Percentiles rank a stretch among this genome's conserved stretches.
phyloP scores from a whole-genome alignment of 371 early-diverging fungal species.

The Mortierella sp. region DNA sequence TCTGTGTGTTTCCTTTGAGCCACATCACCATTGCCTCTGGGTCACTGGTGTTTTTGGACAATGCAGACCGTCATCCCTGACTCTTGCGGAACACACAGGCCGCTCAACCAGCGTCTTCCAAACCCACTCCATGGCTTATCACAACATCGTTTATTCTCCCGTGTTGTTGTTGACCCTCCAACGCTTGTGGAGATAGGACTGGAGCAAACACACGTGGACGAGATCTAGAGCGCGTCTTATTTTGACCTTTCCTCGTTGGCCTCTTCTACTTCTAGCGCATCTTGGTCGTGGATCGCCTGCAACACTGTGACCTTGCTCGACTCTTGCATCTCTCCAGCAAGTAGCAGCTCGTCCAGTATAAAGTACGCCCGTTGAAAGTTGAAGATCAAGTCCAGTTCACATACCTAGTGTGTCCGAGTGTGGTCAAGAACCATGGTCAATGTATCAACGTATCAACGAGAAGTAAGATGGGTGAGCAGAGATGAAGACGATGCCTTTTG shows the following conservation, averaged over 20 bases:
- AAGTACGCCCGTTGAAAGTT: constrained; percentile 79
- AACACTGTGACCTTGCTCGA: constrained; percentile 78
- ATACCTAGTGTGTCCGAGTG: constrained; percentile 62
- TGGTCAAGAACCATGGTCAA: too few species aligned
- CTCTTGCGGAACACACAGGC: too few species aligned
- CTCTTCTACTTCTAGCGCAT: constrained; percentile 79
- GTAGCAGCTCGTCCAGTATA: constrained; percentile 84
- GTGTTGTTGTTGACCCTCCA: too few species aligned
- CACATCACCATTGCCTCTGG: too few species aligned
- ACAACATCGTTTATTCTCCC: too few species aligned
- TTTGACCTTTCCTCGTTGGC: constrained; percentile 67
- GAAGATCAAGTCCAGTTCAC: constrained; percentile 83
- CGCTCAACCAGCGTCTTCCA: too few species aligned
- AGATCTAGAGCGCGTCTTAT: constrained; percentile 6
- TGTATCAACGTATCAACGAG: neutral
- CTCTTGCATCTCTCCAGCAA: constrained; percentile 88
- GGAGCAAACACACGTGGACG: neutral
- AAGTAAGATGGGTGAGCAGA: neutral
- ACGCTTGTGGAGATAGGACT: too few species aligned
- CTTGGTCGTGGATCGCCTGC: constrained; percentile 77
- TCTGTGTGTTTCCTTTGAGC: too few species aligned
- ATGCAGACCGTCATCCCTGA: too few species aligned
- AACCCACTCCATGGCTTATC: too few species aligned
- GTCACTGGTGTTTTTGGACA: too few species aligned
- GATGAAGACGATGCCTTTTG: neutral